Conservation (phyloP, 2,329 filamentous ascomycete species). For the Alternaria sp. region DNA sequence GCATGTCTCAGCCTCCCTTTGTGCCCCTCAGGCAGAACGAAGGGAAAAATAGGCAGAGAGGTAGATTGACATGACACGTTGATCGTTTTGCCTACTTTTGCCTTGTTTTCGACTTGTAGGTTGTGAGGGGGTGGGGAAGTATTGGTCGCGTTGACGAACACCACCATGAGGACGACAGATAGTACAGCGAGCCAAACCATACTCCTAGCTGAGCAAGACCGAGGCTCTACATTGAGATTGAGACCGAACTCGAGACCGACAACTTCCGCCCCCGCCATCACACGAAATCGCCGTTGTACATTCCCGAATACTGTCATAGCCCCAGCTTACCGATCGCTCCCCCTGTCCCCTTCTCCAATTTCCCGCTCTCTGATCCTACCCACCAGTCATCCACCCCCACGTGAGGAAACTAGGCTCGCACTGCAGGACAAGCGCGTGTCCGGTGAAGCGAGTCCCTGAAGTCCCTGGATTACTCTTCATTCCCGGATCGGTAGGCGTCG, state of each 20-base stretch:
- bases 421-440: background rate
- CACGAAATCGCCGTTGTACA: background rate
- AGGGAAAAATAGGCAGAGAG: background rate
- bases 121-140: background rate
- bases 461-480: background rate
- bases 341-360: background rate
- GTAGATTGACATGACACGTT: background rate
- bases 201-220: rapidly evolving
- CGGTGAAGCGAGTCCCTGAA: background rate
- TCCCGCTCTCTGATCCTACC: background rate
- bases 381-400: background rate
- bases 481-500: background rate
- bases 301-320: background rate
- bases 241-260: background rate
- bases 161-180: background rate
- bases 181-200: background rate
- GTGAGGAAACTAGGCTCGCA: background rate
- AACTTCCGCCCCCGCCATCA: background rate
- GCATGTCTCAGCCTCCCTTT: slow-evolving; percentile 6
- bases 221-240: background rate
- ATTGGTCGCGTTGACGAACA: background rate
- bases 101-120: background rate
- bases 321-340: background rate
- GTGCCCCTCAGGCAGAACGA: background rate
- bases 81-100: background rate